Evolutionary conservation across 768 basidiomycete genomes (phyloP).

Genomic region (Guyanaporus albipodus): DNA sequence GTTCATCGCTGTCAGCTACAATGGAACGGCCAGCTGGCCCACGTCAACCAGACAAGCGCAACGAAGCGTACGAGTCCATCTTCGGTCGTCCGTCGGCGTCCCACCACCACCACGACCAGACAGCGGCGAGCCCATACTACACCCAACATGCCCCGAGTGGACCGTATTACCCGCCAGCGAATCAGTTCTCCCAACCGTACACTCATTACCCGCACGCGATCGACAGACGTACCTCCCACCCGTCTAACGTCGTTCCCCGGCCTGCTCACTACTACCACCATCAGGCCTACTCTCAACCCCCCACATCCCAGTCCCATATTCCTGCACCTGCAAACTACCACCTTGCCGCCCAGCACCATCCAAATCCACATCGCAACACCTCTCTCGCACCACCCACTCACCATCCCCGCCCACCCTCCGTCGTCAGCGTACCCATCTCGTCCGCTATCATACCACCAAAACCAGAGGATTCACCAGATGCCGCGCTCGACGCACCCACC

Average conservation of each 20-base stretch:
- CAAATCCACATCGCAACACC: constrained; percentile 22
- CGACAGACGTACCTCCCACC: constrained; percentile 48
- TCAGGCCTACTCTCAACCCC: constrained; percentile 35
- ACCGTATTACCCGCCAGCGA: constrained; percentile 22
- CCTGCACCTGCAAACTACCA: constrained; percentile 12
- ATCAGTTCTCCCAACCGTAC: constrained; percentile 36
- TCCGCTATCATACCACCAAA: constrained; percentile 44
- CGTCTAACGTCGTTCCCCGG: constrained; percentile 36
- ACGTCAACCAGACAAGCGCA: constrained; percentile 63
- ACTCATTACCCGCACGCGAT: constrained; percentile 37
- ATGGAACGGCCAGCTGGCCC: constrained; percentile 62
- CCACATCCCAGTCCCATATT: constrained; percentile 22
- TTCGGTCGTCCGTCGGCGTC: constrained; percentile 70
- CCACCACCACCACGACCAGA: constrained; percentile 55
- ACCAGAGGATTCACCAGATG: constrained; percentile 49
- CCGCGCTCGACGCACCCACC: constrained; percentile 40
- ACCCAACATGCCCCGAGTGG: constrained; percentile 15
- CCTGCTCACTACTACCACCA: constrained; percentile 20
- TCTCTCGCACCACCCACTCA: constrained; percentile 39
- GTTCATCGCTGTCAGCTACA: constrained; percentile 1
- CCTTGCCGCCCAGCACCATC: constrained; percentile 14
- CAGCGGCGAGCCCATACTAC: constrained; percentile 11
- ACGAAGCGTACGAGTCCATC: constrained; percentile 82
- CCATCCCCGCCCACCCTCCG: constrained; percentile 47
- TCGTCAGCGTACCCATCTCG: constrained; percentile 40